Base-by-base conservation (phyloP, 768 basidiomycete species). In the Lentinus tigrinus region DNA sequence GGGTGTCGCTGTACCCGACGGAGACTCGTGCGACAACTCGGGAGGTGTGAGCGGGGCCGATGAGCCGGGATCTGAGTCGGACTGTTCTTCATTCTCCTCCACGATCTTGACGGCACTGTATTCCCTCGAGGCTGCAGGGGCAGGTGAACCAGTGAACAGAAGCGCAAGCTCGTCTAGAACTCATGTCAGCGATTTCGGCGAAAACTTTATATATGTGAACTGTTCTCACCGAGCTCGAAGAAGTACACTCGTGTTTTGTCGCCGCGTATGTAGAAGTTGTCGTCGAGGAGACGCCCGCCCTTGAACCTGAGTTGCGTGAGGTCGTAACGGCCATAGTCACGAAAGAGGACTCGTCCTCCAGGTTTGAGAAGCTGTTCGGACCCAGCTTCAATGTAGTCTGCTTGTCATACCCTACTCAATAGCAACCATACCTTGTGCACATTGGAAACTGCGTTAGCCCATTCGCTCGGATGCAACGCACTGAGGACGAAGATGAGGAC, bases 181-280 rank as follows among this genome's bases (percentile, higher is more conserved):
- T 9, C 7, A 23, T 31, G 24, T 42, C 3, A 36, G 47, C 21
- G 21, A 34, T 27, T 10, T 16, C 3, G 17, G 19, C 38, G 38
- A 36, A 16, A 34, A 2, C 3, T 7, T 26, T 9, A 36, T 19
- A 24, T 19, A 5, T 19, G n/a, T 36, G n/a, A 24, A 13, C 19
- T 11, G 47, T 8, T 63, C 75, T 28, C 63, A 92, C 95, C 91
- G 11, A 91, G 71, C 59, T 92, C 89, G 63, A 99, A 99, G 72
- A 98, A 99, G 73, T 98, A 98, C 0, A 99, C 97, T 38, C 97
- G 80, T 0, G 97, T 98, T 67, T 93, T 95, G 75, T 99, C 97
- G 0, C 97, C 97, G 37, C 97, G 84, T 51, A 97, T 89, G 67
- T 99, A 99, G 63, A 99, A 88, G 69, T 97, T 95, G 47, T 95